These are phyloP conservation scores for Pythium grandisporangium DNA, from an alignment of 352 stramenopile genomes.

Conservation along the genomic window DNA sequence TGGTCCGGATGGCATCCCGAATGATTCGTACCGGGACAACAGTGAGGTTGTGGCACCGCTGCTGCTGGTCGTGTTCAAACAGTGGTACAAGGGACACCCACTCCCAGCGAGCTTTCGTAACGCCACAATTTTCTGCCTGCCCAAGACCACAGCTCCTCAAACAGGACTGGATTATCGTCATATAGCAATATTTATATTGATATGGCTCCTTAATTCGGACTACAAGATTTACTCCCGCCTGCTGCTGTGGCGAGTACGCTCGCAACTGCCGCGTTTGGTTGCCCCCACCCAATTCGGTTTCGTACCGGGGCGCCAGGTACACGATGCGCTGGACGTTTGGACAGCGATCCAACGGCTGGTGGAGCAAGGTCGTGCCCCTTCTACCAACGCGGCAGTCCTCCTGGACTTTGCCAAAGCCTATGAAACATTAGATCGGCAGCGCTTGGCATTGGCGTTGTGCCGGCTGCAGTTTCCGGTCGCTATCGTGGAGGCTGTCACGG, in stretches of 20 bases:
- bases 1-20: slow-evolving; percentile 2
- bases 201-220: slow-evolving; percentile 5
- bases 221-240: slow-evolving; percentile 10
- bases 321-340: slow-evolving; percentile 7
- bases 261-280: neutral
- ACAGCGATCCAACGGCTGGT: neutral
- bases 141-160: neutral
- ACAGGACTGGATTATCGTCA: slow-evolving; percentile 3
- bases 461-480: neutral
- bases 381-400: neutral
- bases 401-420: slow-evolving; percentile 11
- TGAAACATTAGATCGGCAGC: slow-evolving; percentile 2
- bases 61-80: neutral
- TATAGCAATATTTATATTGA: too few species aligned
- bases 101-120: neutral
- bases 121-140: slow-evolving; percentile 1
- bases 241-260: neutral
- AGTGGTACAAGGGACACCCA: too few species aligned
- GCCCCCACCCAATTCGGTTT: slow-evolving; percentile 6
- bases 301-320: slow-evolving; percentile 1
- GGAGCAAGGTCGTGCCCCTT: neutral
- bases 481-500: neutral
- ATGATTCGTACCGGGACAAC: slow-evolving; percentile 2
- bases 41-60: neutral
- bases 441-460: neutral